Evolutionary conservation across 306 rosid species (phyloP).

Genomic region (Parietaria judaica): DNA sequence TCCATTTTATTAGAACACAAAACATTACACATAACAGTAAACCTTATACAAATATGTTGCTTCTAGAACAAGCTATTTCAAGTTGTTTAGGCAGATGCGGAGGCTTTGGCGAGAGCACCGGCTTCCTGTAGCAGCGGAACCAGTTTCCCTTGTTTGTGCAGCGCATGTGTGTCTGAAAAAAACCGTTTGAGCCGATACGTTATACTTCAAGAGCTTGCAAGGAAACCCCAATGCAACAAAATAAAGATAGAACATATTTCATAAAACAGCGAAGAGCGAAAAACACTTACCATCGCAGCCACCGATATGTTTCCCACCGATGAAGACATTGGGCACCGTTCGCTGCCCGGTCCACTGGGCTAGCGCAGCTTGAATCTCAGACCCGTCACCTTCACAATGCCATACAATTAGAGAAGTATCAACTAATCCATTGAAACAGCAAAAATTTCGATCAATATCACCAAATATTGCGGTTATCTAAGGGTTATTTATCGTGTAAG

Average conservation of each 20-base stretch:
- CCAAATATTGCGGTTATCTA: background rate
- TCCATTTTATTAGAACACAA: slow-evolving; percentile 4
- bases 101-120: slow-evolving; percentile 39
- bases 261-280: background rate
- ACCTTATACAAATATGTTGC: background rate
- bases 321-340: slow-evolving; percentile 91
- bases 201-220: background rate
- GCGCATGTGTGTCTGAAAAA: slow-evolving; percentile 42
- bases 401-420: background rate
- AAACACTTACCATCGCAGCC: slow-evolving; percentile 71
- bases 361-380: slow-evolving; percentile 56
- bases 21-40: background rate
- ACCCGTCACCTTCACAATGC: slow-evolving; percentile 68
- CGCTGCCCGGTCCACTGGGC: slow-evolving; percentile 61
- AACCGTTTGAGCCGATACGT: slow-evolving; percentile 1
- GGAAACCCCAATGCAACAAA: background rate
- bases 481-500: background rate
- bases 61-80: background rate
- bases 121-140: slow-evolving; percentile 56
- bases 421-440: background rate
- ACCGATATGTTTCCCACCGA: slow-evolving; percentile 82
- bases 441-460: background rate
- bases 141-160: slow-evolving; percentile 61
- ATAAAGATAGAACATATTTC: background rate
- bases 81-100: slow-evolving; percentile 13